Conservation (phyloP, 2,329 filamentous ascomycete species). For the Botrytis squamosa region DNA sequence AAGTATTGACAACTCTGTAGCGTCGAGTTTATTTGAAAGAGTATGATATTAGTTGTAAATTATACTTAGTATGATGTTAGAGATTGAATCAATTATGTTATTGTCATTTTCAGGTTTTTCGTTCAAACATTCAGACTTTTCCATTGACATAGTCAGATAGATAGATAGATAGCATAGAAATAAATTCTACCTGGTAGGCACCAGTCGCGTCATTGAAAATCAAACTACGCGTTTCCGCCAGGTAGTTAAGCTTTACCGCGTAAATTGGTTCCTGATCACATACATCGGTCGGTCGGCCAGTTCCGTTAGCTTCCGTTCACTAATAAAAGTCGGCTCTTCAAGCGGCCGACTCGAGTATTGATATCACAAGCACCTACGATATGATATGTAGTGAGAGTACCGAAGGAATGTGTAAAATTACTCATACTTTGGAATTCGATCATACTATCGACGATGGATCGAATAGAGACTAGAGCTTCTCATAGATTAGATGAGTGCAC, state of each 20-base stretch:
- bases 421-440: neutral
- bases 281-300: too few relatives aligned
- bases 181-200: neutral
- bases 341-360: neutral
- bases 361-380: neutral
- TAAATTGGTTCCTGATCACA: neutral
- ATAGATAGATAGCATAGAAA: neutral
- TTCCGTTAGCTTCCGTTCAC: neutral
- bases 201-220: slow-evolving; percentile 3
- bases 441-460: neutral
- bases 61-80: neutral
- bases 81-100: neutral
- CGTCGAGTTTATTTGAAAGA: neutral
- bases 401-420: neutral
- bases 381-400: too few relatives aligned
- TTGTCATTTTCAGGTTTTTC: neutral
- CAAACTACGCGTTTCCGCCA: neutral
- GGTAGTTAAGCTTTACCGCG: neutral
- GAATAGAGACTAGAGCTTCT: neutral
- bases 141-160: neutral
- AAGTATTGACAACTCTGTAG: neutral
- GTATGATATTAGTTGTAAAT: too few relatives aligned
- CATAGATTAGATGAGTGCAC: too few relatives aligned
- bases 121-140: neutral
- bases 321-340: neutral